Base-by-base conservation (phyloP, 1,284 basidiomycete genomes). In the Tylopilus microsporus region DNA sequence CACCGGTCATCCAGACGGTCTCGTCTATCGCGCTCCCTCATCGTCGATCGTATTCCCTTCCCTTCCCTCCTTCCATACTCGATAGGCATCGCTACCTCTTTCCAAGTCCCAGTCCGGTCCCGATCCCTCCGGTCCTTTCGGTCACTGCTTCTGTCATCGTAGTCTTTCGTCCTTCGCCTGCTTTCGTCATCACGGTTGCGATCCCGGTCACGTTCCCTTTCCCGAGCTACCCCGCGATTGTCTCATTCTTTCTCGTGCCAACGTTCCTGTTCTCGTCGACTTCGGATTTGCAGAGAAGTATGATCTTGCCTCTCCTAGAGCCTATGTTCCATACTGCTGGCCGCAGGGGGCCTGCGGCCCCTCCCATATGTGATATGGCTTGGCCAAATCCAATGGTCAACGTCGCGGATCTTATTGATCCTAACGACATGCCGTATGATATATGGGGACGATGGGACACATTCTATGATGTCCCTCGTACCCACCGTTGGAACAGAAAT, bases 261-360 rank as follows among this genome's bases (percentile, higher is more conserved):
- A 86, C 62, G 75, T 89, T 0, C 92, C 93, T 1, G 88, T 94
- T 2, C 81, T 95, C 6, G 89, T 95, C 34, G 93, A 95, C 72
- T 96, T 94, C 69, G 94, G 94, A 2, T 97, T 97, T 67, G 92
- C 94, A 2, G 89, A 94, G 68, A 84, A 83, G 62, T 93, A 91
- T 65, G 82, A 89, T 61, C 65, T 79, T 48, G 70, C 74, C 5
- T 80, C 82, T 1, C 69, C 76, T 16, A 84, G 83, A 39, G 85
- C 88, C 34, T 36, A n/a, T n/a, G n/a, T n/a, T n/a, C n/a, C n/a
- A n/a, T n/a, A n/a, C n/a, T n/a, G n/a, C n/a, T n/a, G n/a, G n/a
- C n/a, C n/a, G n/a, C n/a, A n/a, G n/a, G n/a, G n/a, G n/a, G n/a
- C n/a, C n/a, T n/a, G n/a, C n/a, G n/a, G n/a, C n/a, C n/a, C n/a